Evolutionary conservation across 306 rosid species (phyloP), one percentile per base, ranked within the genome.

Genomic region (Medicago truncatula): DNA sequence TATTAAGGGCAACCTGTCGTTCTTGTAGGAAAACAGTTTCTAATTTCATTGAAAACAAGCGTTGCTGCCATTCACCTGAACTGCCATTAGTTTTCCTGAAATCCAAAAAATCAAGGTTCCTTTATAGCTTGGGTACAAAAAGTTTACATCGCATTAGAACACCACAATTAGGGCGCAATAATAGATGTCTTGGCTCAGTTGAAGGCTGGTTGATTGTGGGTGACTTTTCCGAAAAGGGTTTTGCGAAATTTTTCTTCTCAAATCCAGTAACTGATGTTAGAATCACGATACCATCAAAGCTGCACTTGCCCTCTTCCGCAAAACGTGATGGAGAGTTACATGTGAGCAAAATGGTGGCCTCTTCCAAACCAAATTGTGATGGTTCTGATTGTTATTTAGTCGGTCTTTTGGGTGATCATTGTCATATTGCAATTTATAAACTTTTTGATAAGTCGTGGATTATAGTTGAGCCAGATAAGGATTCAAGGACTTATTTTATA

Each of bases 211-310:
- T 65, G 52, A 65, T 65, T 39, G 15, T 66, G 36, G 5, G 17
- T 66, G 71, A 66, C 3, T 5, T 9, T 41, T 20, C 1, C 38
- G 15, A 63, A 4, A 11, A 2, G 7, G 21, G 17, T 58, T 58
- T 17, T 13, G 11, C 9, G 0, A 11, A 12, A 8, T 6, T 20
- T 13, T 66, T 41, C 34, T 66, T 66, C 54, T 50, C 2, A 10
- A 66, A 66, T 66, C 38, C 53, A 12, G 17, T 66, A 16, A 66
- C 40, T 1, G 25, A 12, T 67, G 56, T 6, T 23, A 68, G 58
- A 47, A 38, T 68, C 59, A 14, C 9, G 2, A 52, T 68, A 12
- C 73, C 73, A 47, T 13, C 73, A 46, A 7, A 15, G 59, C 46
- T 46, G 43, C 2, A 25, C 15, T 47, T 68, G 50, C 50, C 15